Evolutionary conservation across 1,284 basidiomycete genomes (phyloP).

Genomic region (Cerrena zonata): DNA sequence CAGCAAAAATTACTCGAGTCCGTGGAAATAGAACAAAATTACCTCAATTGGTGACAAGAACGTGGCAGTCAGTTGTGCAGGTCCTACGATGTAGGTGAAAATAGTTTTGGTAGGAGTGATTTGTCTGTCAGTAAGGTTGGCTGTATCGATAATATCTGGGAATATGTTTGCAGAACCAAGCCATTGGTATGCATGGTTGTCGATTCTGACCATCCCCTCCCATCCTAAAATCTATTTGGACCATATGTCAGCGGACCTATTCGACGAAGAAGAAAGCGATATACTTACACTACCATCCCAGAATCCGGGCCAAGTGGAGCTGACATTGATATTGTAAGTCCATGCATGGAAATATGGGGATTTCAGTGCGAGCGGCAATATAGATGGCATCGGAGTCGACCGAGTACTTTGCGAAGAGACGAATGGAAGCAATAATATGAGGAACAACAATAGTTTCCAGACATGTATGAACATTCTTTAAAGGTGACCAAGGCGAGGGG

Average conservation of each 20-base stretch:
- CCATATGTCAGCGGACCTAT: too few species aligned
- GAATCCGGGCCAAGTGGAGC: slow-evolving; percentile 12
- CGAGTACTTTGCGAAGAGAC: neutral
- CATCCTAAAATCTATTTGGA: slow-evolving; percentile 13
- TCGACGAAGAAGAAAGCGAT: neutral
- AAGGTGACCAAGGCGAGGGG: neutral
- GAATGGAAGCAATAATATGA: neutral
- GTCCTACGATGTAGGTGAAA: slow-evolving; percentile 16
- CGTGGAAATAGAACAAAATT: neutral
- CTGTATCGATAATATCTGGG: neutral
- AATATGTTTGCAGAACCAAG: slow-evolving; percentile 9
- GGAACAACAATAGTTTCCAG: too few species aligned
- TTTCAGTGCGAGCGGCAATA: slow-evolving; percentile 11
- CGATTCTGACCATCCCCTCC: slow-evolving; percentile 19
- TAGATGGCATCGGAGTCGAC: neutral
- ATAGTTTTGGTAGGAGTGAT: slow-evolving; percentile 16
- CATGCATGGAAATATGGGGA: slow-evolving; percentile 16
- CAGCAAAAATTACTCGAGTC: too few species aligned
- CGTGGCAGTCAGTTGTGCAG: slow-evolving; percentile 17
- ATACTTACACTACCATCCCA: slow-evolving; percentile 11
- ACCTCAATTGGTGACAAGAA: slow-evolving; percentile 21
- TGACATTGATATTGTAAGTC: neutral
- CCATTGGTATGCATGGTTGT: slow-evolving; percentile 17
- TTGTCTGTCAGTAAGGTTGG: slow-evolving; percentile 11
- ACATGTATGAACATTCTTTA: neutral